Conservation (phyloP, 768 basidiomycete species). For the Russula brevipes region DNA sequence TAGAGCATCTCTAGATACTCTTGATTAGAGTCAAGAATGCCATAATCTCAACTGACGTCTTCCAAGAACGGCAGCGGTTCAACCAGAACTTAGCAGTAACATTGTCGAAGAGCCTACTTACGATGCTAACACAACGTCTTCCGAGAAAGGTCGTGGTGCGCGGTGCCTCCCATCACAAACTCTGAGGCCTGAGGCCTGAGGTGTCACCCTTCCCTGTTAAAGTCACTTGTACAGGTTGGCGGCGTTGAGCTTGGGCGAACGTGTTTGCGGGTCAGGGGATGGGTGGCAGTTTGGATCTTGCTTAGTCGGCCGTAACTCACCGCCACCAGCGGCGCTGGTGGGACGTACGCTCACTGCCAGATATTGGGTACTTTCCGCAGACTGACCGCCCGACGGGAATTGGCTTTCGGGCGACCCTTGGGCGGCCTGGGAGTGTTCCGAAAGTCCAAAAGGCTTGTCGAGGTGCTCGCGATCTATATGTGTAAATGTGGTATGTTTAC, state of each 20-base stretch:
- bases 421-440: no score
- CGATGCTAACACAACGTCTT: slow-evolving; percentile 76
- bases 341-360: not conserved
- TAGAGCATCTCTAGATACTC: not conserved
- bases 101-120: slow-evolving; percentile 59
- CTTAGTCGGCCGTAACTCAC: not conserved
- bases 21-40: not conserved
- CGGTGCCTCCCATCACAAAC: slow-evolving; percentile 77
- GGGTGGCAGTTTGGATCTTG: no score
- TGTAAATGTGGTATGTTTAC: no score
- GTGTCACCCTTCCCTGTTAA: slow-evolving; percentile 81
- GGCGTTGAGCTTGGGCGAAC: slow-evolving; percentile 52
- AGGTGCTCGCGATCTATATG: no score
- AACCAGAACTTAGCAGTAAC: slow-evolving; percentile 53
- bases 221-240: slow-evolving; percentile 59
- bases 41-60: not conserved
- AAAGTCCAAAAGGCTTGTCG: no score
- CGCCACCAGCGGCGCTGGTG: not conserved
- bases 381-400: not conserved
- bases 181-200: slow-evolving; percentile 24
- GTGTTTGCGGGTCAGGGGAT: not conserved
- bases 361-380: not conserved
- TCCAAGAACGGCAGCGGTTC: slow-evolving; percentile 46
- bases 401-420: not conserved
- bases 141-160: slow-evolving; percentile 62